A percentile compares a stretch with the other conserved stretches of the same genome.
Evolutionary conservation across 805 yeast species (phyloP).

Genomic region (Candida fluviatilis): DNA sequence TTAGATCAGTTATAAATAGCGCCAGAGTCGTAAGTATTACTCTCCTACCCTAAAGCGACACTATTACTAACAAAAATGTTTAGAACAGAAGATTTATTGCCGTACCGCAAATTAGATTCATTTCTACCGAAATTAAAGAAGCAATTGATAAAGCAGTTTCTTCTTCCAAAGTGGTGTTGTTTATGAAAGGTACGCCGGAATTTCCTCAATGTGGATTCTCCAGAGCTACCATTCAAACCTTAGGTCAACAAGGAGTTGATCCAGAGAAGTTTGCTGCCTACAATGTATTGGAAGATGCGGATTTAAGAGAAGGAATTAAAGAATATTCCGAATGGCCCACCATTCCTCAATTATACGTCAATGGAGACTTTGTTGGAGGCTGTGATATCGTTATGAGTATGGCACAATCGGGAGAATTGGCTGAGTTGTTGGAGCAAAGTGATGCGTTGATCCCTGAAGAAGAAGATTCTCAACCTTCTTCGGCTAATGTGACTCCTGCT

Average conservation of each 20-base stretch:
- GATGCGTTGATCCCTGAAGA: constrained; percentile 80
- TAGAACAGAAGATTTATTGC: constrained; percentile 2
- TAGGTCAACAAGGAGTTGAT: constrained; percentile 96
- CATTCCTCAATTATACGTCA: constrained; percentile 90
- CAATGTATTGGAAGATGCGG: constrained; percentile 92
- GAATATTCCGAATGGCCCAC: constrained; percentile 98
- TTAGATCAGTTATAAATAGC: constrained; percentile 5
- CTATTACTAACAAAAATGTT: neutral
- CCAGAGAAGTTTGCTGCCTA: constrained; percentile 95
- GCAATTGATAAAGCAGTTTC: constrained; percentile 85
- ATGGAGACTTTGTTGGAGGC: constrained; percentile 93
- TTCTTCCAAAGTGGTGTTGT: constrained; percentile 91
- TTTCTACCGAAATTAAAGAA: constrained; percentile 72
- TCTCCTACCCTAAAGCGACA: no score
- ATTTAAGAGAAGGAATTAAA: constrained; percentile 90
- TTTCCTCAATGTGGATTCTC: constrained; percentile 98
- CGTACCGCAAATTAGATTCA: constrained; percentile 31
- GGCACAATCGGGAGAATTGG: constrained; percentile 89
- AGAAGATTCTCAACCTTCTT: constrained; percentile 29
- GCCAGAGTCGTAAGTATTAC: constrained; percentile 6
- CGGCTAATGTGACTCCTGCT: constrained; percentile 33
- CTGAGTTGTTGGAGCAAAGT: constrained; percentile 75
- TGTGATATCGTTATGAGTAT: constrained; percentile 91
- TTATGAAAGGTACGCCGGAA: constrained; percentile 98
- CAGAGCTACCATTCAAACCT: constrained; percentile 85